Conservation (phyloP, 805 yeast genomes). For the Clavispora vitiphila region DNA sequence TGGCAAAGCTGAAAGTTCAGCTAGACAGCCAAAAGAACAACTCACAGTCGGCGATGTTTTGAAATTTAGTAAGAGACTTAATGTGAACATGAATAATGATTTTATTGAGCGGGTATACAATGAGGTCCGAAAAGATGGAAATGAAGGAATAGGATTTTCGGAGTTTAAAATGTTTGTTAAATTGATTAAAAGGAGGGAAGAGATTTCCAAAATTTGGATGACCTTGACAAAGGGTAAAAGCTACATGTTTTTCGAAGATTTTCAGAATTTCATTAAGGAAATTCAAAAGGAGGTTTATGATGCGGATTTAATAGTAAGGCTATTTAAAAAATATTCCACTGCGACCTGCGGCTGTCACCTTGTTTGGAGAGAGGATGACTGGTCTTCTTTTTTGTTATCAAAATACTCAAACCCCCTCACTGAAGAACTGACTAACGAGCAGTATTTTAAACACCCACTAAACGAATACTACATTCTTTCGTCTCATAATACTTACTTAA, state of each 20-base stretch:
- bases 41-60: conserved; percentile 64
- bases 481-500: conserved; percentile 88
- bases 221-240: conserved; percentile 17
- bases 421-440: conserved; percentile 5
- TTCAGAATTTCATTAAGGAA: conserved; percentile 36
- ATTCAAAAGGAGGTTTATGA: conserved; percentile 45
- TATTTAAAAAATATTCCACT: conserved; percentile 23
- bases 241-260: conserved; percentile 19
- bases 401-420: conserved; percentile 7
- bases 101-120: conserved; percentile 48
- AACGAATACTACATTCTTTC: conserved; percentile 88
- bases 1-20: conserved; percentile 15
- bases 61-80: conserved; percentile 59
- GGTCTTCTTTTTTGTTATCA: conserved; percentile 8
- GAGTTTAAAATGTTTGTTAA: conserved; percentile 76
- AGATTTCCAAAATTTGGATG: conserved; percentile 50
- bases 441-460: conserved; percentile 48
- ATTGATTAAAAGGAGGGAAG: conserved; percentile 59
- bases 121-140: conserved; percentile 27
- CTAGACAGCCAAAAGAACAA: conserved; percentile 21
- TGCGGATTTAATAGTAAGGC: conserved; percentile 21
- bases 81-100: conserved; percentile 62
- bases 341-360: conserved; percentile 10
- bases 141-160: conserved; percentile 49
- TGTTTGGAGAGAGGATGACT: conserved; percentile 4